A percentile compares a stretch with the other conserved stretches of the same genome.
Conservation (phyloP, 306 rosid genomes). For the Vachellia collinsii region DNA sequence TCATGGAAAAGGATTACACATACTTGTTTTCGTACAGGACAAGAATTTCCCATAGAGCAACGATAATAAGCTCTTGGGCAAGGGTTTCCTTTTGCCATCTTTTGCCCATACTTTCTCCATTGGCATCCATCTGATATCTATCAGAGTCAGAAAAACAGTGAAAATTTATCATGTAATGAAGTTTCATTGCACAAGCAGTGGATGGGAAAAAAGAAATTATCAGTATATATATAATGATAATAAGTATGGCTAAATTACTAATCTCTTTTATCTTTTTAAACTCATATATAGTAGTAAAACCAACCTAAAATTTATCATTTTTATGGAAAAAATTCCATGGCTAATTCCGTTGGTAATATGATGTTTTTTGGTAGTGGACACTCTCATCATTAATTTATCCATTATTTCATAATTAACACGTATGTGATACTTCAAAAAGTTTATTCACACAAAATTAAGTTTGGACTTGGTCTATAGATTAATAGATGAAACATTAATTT, state of each 20-base stretch:
- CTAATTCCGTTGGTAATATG: too few relatives aligned
- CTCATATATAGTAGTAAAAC: neutral
- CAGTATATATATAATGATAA: neutral
- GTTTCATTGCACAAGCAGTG: neutral
- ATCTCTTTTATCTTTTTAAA: neutral
- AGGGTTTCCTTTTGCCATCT: constrained; percentile 79
- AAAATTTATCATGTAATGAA: neutral
- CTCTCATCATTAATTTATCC: neutral
- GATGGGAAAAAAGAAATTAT: neutral
- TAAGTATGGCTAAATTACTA: neutral
- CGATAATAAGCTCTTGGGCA: constrained; percentile 76
- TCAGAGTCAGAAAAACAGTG: neutral
- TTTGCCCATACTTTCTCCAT: constrained; percentile 76
- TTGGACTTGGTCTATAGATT: too few relatives aligned
- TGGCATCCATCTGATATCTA: constrained; percentile 78
- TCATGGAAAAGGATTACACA: neutral
- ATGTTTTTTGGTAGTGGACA: too few relatives aligned
- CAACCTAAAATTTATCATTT: neutral
- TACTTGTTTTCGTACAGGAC: constrained; percentile 74
- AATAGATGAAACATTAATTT: too few relatives aligned
- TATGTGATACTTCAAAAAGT: neutral
- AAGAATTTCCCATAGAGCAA: constrained; percentile 59
- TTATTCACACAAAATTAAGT: neutral
- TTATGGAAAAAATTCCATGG: too few relatives aligned
- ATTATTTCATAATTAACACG: neutral